Base-by-base conservation (phyloP, 1,139 yeast species). In the Candida tropicalis region DNA sequence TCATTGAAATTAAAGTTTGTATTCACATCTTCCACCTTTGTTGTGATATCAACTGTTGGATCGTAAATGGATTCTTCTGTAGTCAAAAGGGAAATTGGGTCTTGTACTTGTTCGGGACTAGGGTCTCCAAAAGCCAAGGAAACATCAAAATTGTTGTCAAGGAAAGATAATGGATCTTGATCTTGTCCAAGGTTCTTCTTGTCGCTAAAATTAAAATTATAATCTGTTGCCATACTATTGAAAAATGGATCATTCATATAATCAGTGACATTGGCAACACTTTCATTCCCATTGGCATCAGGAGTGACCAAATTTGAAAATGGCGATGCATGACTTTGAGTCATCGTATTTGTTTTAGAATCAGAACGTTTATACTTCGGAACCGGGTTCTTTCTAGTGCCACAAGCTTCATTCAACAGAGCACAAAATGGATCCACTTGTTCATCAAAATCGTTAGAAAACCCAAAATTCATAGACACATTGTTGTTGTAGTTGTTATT, bases 371-470 rank as follows among this genome's bases (percentile, higher is more conserved):
- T 54, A 49, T 53, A 62, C 57, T 78, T 77, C 7, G 96, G 96
- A 7, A 83, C 62, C 3, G 96, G 96, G 48, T 77, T 67, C 23
- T 72, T 72, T 57, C 73, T 82, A n/a, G 84, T 84, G 13, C 97
- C 97, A 63, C 98, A 91, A 0, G 91, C 97, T 59, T 82, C 77
- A 49, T 79, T 79, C 54, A 91, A 72, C 55, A 82, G 79, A 22
- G 77, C 78, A 59, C 98, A 91, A 58, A 91, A 91, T 39, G 83
- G 84, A 50, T 73, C 75, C 15, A 68, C 62, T 50, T 70, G 63
- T 50, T 74, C 79, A 31, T 73, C 77, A 50, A 71, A 74, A 24
- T 57, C 59, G 11, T 50, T 43, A 12, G 49, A 44, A 29, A 49
- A 45, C 33, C 61, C 66, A 39, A 45, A 49, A 28, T 53, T 49